Percentiles rank a stretch among this genome's conserved stretches.
Evolutionary conservation across 2,329 filamentous ascomycete species (phyloP).

Genomic region (Xylaria multiplex): DNA sequence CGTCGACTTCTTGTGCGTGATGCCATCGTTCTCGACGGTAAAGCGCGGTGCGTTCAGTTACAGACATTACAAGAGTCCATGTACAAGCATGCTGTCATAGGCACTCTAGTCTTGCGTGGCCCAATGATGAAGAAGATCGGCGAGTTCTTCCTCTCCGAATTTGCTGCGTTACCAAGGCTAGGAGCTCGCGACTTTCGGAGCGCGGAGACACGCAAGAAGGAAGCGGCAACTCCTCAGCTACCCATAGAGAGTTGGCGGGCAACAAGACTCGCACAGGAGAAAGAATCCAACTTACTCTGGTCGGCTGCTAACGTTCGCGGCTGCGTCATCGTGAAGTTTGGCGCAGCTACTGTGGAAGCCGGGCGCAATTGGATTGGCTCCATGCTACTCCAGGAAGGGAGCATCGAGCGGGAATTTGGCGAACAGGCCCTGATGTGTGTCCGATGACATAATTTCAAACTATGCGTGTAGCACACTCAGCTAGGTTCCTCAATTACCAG

Average conservation of each 20-base stretch:
- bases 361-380: slow-evolving; percentile 81
- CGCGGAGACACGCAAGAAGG: slow-evolving; percentile 57
- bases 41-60: slow-evolving; percentile 53
- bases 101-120: slow-evolving; percentile 85
- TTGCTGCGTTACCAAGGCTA: slow-evolving; percentile 79
- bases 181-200: slow-evolving; percentile 81
- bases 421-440: slow-evolving; percentile 84
- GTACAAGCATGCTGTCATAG: slow-evolving; percentile 79
- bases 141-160: slow-evolving; percentile 81
- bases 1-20: slow-evolving; percentile 82
- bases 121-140: slow-evolving; percentile 72
- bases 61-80: slow-evolving; percentile 69
- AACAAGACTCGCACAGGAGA: slow-evolving; percentile 67
- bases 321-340: slow-evolving; percentile 92
- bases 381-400: slow-evolving; percentile 80
- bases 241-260: slow-evolving; percentile 64
- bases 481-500: background rate
- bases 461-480: background rate
- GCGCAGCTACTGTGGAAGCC: slow-evolving; percentile 81
- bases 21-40: slow-evolving; percentile 77
- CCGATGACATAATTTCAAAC: slow-evolving; percentile 50
- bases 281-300: slow-evolving; percentile 74
- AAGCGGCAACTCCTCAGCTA: slow-evolving; percentile 51
- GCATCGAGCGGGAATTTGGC: slow-evolving; percentile 76
- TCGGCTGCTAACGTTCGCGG: slow-evolving; percentile 82